These are phyloP conservation scores for Eucalyptus cloeziana DNA, from an alignment of 345 rosid genomes.

Conservation along the genomic window DNA sequence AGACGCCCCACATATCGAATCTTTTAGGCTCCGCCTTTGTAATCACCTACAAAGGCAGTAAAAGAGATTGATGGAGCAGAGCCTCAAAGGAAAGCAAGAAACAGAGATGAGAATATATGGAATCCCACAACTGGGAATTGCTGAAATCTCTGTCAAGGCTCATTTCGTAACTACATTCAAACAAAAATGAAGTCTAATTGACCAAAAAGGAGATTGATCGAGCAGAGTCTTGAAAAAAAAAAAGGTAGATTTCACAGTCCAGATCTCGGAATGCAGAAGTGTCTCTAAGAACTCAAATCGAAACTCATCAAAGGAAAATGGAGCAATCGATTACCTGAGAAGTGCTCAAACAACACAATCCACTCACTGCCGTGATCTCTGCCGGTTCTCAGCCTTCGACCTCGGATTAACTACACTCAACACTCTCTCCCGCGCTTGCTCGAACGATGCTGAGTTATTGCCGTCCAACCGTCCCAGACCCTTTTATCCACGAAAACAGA, in stretches of 20 bases:
- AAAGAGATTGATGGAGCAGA: too few species aligned
- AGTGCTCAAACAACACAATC: not conserved
- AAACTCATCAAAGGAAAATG: not conserved
- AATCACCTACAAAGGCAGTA: too few species aligned
- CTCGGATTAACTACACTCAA: not conserved
- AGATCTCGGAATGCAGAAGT: not conserved
- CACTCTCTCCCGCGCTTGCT: not conserved
- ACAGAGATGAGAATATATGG: rapidly evolving
- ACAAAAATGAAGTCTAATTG: not conserved
- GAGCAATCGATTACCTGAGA: not conserved
- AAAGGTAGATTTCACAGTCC: not conserved
- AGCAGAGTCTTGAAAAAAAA: rapidly evolving
- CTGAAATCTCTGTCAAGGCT: rapidly evolving
- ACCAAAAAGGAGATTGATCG: rapidly evolving
- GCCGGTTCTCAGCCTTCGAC: not conserved
- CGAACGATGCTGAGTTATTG: not conserved
- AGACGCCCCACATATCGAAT: too few species aligned
- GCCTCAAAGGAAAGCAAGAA: too few species aligned
- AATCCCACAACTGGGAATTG: rapidly evolving
- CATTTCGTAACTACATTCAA: too few species aligned
- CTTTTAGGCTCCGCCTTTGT: too few species aligned
- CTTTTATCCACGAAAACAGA: not conserved
- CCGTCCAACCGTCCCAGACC: not conserved
- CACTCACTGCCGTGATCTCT: rapidly evolving
- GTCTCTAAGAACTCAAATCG: not conserved